phyloP scores from a whole-genome alignment of 495 filamentous ascomycete genomes.

The Xylaria scruposa region DNA sequence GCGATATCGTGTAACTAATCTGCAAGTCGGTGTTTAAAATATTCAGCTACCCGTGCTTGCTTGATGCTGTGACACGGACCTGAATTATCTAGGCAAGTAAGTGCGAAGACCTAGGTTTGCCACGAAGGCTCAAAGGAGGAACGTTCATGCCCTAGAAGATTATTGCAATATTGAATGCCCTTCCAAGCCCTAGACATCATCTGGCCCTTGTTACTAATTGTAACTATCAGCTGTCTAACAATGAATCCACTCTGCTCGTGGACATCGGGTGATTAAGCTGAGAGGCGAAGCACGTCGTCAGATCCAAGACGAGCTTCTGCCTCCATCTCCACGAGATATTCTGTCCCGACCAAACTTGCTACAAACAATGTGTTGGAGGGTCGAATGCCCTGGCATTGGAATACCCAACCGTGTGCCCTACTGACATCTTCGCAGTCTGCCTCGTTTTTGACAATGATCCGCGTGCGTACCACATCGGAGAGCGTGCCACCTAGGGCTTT shows the following conservation, averaged over 20 bases:
- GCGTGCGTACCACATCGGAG: slow-evolving; percentile 30
- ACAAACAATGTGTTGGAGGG: slow-evolving; percentile 30
- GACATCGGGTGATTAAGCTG: neutral
- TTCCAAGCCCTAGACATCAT: too few relatives aligned
- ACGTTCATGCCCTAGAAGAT: too few relatives aligned
- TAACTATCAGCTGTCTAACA: neutral
- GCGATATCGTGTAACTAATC: too few relatives aligned
- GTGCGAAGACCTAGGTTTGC: too few relatives aligned
- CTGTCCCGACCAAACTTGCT: slow-evolving; percentile 19
- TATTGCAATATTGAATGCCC: too few relatives aligned
- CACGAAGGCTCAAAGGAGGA: too few relatives aligned
- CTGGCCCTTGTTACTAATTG: too few relatives aligned
- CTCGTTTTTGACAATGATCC: slow-evolving; percentile 26
- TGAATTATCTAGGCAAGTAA: too few relatives aligned
- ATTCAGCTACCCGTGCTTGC: too few relatives aligned
- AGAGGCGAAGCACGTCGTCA: slow-evolving; percentile 9
- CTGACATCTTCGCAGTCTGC: slow-evolving; percentile 30
- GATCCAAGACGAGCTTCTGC: slow-evolving; percentile 29
- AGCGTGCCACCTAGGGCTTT: slow-evolving; percentile 29
- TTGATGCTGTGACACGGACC: too few relatives aligned
- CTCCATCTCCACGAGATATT: slow-evolving; percentile 32
- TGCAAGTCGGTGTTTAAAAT: too few relatives aligned
- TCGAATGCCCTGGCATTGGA: slow-evolving; percentile 27
- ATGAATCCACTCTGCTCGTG: neutral
- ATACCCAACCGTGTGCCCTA: slow-evolving; percentile 29